Evolutionary conservation across 257 asterid genomes (phyloP).

Genomic region (Gardenia jasminoides): DNA sequence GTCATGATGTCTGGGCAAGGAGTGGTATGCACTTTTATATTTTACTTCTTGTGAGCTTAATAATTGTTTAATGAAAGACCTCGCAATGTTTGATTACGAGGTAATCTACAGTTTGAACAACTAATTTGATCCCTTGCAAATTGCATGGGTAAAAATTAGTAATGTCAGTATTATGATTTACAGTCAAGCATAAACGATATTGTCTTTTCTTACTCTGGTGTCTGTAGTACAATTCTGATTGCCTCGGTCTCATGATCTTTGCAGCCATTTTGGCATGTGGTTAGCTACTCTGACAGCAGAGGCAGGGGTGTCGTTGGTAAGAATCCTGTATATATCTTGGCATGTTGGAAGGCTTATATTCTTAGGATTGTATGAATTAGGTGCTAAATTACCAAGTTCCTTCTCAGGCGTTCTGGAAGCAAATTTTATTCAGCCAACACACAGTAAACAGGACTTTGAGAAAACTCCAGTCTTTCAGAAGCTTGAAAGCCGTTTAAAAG

Average conservation of each 20-base stretch:
- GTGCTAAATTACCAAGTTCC: constrained; percentile 17
- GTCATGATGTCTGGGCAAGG: too few relatives aligned
- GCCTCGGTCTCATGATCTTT: constrained; percentile 21
- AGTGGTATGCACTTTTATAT: too few relatives aligned
- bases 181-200: not conserved
- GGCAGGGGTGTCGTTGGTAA: constrained; percentile 98
- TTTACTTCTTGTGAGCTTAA: too few relatives aligned
- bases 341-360: not conserved
- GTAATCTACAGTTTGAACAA: too few relatives aligned
- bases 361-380: constrained; percentile 14
- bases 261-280: constrained; percentile 98
- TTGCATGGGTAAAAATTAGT: too few relatives aligned
- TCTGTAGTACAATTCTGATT: not conserved
- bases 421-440: constrained; percentile 78
- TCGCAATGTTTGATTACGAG: too few relatives aligned
- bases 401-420: constrained; percentile 86
- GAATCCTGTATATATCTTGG: constrained; percentile 27
- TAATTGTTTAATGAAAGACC: too few relatives aligned
- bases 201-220: not conserved
- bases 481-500: constrained; percentile 83
- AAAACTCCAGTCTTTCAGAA: constrained; percentile 87
- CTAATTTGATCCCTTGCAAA: too few relatives aligned
- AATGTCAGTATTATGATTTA: too few relatives aligned
- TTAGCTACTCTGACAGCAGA: constrained; percentile 47
- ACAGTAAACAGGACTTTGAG: constrained; percentile 95